Evolutionary conservation across 1,284 basidiomycete genomes (phyloP).

Genomic region (Coniferiporia sulphurascens): DNA sequence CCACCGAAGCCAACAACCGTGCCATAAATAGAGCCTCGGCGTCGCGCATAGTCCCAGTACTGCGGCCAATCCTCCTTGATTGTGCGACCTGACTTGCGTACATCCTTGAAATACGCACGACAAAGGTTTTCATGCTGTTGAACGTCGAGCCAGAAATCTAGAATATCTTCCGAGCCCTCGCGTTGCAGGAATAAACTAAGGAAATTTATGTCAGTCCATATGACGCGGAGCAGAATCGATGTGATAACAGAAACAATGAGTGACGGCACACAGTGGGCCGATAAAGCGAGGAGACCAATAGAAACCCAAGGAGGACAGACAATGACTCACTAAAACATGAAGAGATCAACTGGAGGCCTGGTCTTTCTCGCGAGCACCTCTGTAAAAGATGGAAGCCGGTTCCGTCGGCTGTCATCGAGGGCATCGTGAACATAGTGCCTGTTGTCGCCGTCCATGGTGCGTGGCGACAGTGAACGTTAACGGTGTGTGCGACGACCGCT

Average conservation of each 20-base stretch:
- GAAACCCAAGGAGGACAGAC: conserved; percentile 9
- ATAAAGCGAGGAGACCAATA: neutral
- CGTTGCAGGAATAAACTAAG: conserved; percentile 83
- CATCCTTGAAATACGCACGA: conserved; percentile 97
- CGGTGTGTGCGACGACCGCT: conserved; percentile 8
- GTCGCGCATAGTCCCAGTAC: conserved; percentile 87
- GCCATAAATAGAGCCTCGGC: conserved; percentile 86
- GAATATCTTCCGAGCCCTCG: conserved; percentile 89
- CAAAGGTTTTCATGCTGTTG: conserved; percentile 99
- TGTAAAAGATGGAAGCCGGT: conserved; percentile 73
- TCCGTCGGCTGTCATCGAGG: conserved; percentile 56
- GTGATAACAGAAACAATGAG: neutral
- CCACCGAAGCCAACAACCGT: conserved; percentile 71
- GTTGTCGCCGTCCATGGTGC: conserved; percentile 34
- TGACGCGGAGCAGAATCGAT: neutral
- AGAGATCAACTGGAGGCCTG: conserved; percentile 91
- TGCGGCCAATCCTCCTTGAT: conserved; percentile 97
- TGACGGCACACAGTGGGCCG: neutral
- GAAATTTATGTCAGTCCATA: conserved; percentile 1
- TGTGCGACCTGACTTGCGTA: conserved; percentile 87
- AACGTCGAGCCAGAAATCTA: conserved; percentile 99
- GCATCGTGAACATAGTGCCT: conserved; percentile 68
- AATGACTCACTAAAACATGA: conserved; percentile 91
- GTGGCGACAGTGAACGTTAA: conserved; percentile 6
- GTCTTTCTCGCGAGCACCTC: conserved; percentile 87